These are phyloP conservation scores for Colletotrichum theobromicola DNA, from an alignment of 2,329 filamentous ascomycete genomes.

Conservation along the genomic window DNA sequence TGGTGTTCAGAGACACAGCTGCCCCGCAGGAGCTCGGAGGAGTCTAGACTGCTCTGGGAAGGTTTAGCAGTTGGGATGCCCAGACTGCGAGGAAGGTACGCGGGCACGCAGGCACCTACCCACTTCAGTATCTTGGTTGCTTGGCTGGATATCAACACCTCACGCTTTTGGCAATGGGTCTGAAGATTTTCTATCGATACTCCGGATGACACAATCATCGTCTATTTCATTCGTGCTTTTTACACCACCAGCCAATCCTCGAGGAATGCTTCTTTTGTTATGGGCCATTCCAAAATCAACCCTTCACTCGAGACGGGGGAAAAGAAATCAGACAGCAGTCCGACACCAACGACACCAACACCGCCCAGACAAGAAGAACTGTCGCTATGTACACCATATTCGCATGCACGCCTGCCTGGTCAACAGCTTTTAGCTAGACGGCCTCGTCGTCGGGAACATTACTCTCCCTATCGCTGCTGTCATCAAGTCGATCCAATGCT, in stretches of 20 bases:
- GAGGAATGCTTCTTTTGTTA: background rate
- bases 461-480: slow-evolving; percentile 18
- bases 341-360: background rate
- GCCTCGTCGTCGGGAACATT: background rate
- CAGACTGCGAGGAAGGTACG: background rate
- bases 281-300: background rate
- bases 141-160: background rate
- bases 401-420: background rate
- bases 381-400: background rate
- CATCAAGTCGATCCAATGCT: slow-evolving; percentile 74
- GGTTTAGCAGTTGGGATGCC: slow-evolving; percentile 2
- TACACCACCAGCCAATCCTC: background rate
- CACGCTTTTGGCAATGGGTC: background rate
- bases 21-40: background rate
- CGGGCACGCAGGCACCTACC: background rate
- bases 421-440: background rate
- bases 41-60: background rate
- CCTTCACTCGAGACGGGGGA: background rate
- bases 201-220: background rate
- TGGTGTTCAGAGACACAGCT: background rate
- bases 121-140: background rate
- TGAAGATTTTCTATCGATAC: background rate
- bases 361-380: background rate
- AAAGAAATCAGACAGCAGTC: background rate
- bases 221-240: background rate